A percentile compares a stretch with the other conserved stretches of the same genome.
phyloP scores from a whole-genome alignment of 495 filamentous ascomycete species.

The Melanomma pulvis-pyrius region DNA sequence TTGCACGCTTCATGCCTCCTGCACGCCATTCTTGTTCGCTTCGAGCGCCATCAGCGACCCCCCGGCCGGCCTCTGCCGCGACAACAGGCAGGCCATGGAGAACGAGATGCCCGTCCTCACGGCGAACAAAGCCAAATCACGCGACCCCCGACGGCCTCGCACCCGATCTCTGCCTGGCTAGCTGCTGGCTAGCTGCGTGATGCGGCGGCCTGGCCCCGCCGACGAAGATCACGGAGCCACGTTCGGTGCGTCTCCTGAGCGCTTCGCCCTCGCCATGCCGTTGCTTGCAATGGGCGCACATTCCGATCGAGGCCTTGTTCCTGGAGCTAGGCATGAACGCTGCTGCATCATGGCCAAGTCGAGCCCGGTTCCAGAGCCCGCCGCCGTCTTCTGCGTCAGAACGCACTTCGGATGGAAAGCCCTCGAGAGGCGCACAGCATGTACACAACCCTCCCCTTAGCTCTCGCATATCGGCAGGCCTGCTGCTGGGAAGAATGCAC shows the following conservation, averaged over 20 bases:
- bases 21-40: conserved; percentile 40
- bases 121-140: conserved; percentile 33
- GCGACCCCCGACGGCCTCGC: conserved; percentile 20
- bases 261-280: conserved; percentile 16
- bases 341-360: conserved; percentile 10
- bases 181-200: conserved; percentile 8
- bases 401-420: neutral
- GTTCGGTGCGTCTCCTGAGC: conserved; percentile 20
- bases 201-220: conserved; percentile 4
- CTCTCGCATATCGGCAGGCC: conserved; percentile 15
- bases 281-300: neutral
- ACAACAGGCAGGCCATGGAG: conserved; percentile 22
- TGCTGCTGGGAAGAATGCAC: conserved; percentile 24
- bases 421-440: conserved; percentile 16
- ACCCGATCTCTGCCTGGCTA: conserved; percentile 17
- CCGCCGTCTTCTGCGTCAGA: neutral
- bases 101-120: conserved; percentile 6
- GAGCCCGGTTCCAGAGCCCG: neutral
- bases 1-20: conserved; percentile 34
- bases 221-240: conserved; percentile 27
- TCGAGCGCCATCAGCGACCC: conserved; percentile 31
- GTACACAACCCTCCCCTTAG: conserved; percentile 9
- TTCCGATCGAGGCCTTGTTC: conserved; percentile 14
- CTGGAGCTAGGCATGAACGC: conserved; percentile 23
- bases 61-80: conserved; percentile 31